Evolutionary conservation across 106 monocot species (phyloP), one percentile per base, ranked within the genome.

Genomic region (Platanthera zijinensis): DNA sequence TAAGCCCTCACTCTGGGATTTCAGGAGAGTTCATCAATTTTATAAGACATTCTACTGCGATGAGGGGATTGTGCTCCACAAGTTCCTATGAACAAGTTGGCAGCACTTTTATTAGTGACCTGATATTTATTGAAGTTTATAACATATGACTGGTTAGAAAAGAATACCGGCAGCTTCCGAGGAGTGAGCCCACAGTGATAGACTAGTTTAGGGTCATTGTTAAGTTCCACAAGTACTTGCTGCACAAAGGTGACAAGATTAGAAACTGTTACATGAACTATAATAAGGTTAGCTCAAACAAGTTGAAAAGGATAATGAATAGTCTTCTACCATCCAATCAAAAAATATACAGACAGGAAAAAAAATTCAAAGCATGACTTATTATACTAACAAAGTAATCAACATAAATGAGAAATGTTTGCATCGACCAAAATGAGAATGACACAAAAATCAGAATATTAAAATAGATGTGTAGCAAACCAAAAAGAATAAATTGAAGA

Each of bases 11-110:
- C 95, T 96, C 97, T 64, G 78, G 79, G 48, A 99, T 91, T 78
- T 92, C 97, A 69, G 88, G 78, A 79, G 94, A 94, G 80, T 90
- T 97, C 84, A 91, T 97, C 78, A 94, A 83, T 76, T 91, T 94
- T 78, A 83, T 86, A n/a, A 97, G 86, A 52, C 91, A 83, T 84
- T 94, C 97, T 77, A 97, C 93, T 47, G 97, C 97, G 76, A 97
- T 79, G 72, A 88, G 72, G 18, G 97, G 97, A 83, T 97, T 97
- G 79, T 94, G 81, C 77, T 97, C 93, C 45, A 97, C 97, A 79
- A 97, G 89, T 45, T 91, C 97, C 97, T 97, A 62, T 54, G 72
- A 83, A 82, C 48, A 82, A 83, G 48, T 83, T 7, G 17, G 49
- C 5, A 51, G 14, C 48, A 17, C 52, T 76, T 75, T 51, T 74